Conservation (phyloP, 495 filamentous ascomycete genomes). For the Lichina pygmaea region DNA sequence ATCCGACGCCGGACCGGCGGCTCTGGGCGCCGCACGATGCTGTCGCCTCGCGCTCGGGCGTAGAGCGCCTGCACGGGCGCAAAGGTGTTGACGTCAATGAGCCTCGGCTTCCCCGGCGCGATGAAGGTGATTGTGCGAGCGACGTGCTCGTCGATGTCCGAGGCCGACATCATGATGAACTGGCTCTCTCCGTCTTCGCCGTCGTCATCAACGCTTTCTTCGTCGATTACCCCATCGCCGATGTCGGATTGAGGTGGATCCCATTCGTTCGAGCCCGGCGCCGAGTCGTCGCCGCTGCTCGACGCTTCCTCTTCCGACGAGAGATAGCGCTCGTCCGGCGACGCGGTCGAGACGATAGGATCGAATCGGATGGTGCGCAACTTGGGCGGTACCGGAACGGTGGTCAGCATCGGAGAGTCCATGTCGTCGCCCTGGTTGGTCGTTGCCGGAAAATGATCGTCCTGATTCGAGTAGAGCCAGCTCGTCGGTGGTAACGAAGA, state of each 20-base stretch:
- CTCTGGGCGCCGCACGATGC: background rate
- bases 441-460: background rate
- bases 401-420: background rate
- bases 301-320: background rate
- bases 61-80: background rate
- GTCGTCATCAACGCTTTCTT: background rate
- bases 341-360: background rate
- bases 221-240: background rate
- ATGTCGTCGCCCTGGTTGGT: background rate
- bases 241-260: too few species aligned
- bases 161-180: background rate
- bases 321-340: background rate
- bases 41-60: too few species aligned
- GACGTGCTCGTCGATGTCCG: background rate
- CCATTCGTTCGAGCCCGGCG: background rate
- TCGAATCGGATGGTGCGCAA: background rate
- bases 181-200: background rate
- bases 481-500: background rate
- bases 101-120: background rate
- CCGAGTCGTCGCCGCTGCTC: background rate
- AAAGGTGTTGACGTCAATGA: background rate
- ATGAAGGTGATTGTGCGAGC: background rate
- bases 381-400: background rate
- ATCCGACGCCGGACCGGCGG: background rate
- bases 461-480: background rate